These are phyloP conservation scores for Phytophthora meadii DNA, from an alignment of 352 stramenopile species.

Conservation along the genomic window DNA sequence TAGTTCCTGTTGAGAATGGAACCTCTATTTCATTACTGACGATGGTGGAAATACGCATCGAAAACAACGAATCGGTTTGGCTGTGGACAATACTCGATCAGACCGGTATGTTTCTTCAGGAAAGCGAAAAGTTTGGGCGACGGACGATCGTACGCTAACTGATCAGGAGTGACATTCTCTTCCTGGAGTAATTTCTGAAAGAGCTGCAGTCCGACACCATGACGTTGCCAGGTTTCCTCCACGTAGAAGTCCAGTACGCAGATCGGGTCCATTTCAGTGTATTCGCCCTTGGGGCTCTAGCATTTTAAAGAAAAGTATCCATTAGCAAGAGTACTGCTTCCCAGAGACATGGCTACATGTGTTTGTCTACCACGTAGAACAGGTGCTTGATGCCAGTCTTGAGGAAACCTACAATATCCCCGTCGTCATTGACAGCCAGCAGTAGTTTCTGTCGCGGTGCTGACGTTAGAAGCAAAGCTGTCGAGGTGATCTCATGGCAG, in stretches of 20 bases:
- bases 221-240: slow-evolving; percentile 55
- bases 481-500: slow-evolving; percentile 66
- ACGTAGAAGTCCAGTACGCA: slow-evolving; percentile 89
- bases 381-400: slow-evolving; percentile 78
- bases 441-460: slow-evolving; percentile 56
- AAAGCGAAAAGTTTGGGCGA: slow-evolving; percentile 86
- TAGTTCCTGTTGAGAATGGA: neutral
- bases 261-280: slow-evolving; percentile 75
- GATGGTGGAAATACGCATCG: slow-evolving; percentile 63
- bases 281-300: slow-evolving; percentile 64
- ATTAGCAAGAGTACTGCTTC: neutral
- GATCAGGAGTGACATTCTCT: slow-evolving; percentile 18
- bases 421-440: slow-evolving; percentile 37
- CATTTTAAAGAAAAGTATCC: neutral
- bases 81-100: slow-evolving; percentile 62
- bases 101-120: slow-evolving; percentile 67
- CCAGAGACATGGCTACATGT: slow-evolving; percentile 1
- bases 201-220: slow-evolving; percentile 61
- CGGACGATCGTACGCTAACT: slow-evolving; percentile 81
- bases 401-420: slow-evolving; percentile 53
- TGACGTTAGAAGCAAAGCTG: slow-evolving; percentile 42
- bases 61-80: slow-evolving; percentile 91
- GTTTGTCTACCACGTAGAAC: slow-evolving; percentile 70
- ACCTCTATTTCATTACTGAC: slow-evolving; percentile 16
- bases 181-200: slow-evolving; percentile 71